Evolutionary conservation across 2,329 filamentous ascomycete species (phyloP), one percentile per base, ranked within the genome.

Genomic region (Alternaria novae-zelandiae): DNA sequence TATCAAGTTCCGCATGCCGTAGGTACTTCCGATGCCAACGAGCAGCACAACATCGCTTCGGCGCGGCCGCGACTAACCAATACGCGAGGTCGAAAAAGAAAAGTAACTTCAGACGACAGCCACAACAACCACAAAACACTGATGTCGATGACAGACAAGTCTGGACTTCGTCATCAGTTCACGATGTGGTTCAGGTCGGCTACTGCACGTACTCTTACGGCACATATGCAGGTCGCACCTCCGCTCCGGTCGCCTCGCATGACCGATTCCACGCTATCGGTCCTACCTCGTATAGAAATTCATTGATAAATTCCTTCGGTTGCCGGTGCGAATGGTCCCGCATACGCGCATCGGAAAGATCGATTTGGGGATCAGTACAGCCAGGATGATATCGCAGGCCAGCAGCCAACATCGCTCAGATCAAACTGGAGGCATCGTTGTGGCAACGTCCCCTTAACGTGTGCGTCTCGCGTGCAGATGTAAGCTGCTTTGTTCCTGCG

Each of bases 221-320:
- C 21, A 46, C 44, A 23, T 41, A 53, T 53, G 49, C 49, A 53
- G 28, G 49, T 23, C 5, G 49, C 49, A n/a, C 32, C 32, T n/a
- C 32, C 32, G 15, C 49, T 41, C 49, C 49, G 20, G 30, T 53
- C 49, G 20, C 49, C 2, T n/a, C 30, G 30, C 49, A 53, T 41
- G 21, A 36, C 13, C 28, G 49, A 53, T 36, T 32, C 30, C 17
- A 41, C 49, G 20, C 45, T 57, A 49, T 57, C 55, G 55, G 55
- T 26, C 55, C 55, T 50, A 41, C 21, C 55, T 50, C 55, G 55
- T 57, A 57, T 57, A 28, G 44, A 41, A 41, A 20, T 57, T 47
- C 28, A 49, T 56, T 56, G 41, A 25, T 32, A 56, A 28, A 44
- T 23, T 46, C 54, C 49, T 53, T 36, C 17, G 49, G 28, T 25